Conservation (phyloP, 495 filamentous ascomycete genomes). For the Choiromyces venosus region DNA sequence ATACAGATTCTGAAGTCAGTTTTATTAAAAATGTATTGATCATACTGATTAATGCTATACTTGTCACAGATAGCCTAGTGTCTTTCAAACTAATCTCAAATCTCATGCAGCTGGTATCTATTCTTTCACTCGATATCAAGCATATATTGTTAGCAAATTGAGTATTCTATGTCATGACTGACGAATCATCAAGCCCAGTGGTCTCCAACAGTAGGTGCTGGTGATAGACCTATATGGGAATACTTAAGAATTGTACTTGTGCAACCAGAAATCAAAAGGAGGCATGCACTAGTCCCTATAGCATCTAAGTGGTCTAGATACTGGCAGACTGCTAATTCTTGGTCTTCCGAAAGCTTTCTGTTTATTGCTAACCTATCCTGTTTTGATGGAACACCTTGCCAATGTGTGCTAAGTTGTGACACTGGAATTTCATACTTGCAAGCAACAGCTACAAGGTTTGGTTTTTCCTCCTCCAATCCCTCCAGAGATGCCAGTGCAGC, state of each 20-base stretch:
- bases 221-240: neutral
- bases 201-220: constrained; percentile 6
- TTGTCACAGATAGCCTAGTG: constrained; percentile 7
- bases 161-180: constrained; percentile 27
- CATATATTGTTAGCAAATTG: constrained; percentile 16
- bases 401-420: neutral
- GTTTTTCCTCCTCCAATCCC: too few species aligned
- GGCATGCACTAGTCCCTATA: constrained; percentile 10
- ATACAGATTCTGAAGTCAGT: constrained; percentile 38
- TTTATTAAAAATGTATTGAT: constrained; percentile 39
- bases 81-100: constrained; percentile 27
- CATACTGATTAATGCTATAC: constrained; percentile 17
- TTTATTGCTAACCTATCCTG: neutral
- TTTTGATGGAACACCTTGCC: constrained; percentile 11
- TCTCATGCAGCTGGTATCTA: constrained; percentile 13
- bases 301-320: constrained; percentile 23
- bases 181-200: constrained; percentile 31
- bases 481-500: too few species aligned
- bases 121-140: neutral
- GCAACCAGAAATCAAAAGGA: constrained; percentile 11
- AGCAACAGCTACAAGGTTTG: too few species aligned
- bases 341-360: constrained; percentile 13
- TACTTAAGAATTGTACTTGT: constrained; percentile 18
- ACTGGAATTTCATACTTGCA: too few species aligned
- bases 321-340: constrained; percentile 18